Evolutionary conservation across 208 protist genomes (phyloP), one percentile per base, ranked within the genome.

Genomic region (Spongospora subterranea): DNA sequence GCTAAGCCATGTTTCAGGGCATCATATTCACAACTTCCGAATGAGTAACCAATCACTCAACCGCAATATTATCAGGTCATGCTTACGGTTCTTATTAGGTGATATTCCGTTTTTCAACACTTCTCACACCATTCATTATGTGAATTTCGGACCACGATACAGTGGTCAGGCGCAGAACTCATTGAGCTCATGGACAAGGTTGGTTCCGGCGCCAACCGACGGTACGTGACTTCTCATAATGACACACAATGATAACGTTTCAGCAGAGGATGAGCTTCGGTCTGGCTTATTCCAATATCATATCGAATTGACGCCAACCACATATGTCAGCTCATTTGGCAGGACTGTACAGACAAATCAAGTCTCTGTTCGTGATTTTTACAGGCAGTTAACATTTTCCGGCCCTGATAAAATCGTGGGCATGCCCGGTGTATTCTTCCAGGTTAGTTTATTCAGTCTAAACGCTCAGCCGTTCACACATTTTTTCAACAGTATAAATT

Each of bases 11-110:
- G 6, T 13, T 82, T 35, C 35, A 82, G 71, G 71, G 6, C 71
- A 82, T 35, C 71, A 82, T 82, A n/a, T 82, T 82, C 71, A 82
- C 71, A 82, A 82, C 71, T 82, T 82, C n/a, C n/a, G 71, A 6
- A 39, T 82, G n/a, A 82, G 71, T 82, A 45, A 20, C 6, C 6
- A 20, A 82, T 82, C n/a, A n/a, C n/a, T n/a, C n/a, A n/a, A 6
- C 35, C 6, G 17, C 17, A 17, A 43, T 43, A n/a, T 39, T 40
- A 6, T 39, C 71, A n/a, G 13, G 17, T n/a, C 35, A 6, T 82
- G 71, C 17, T 82, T 40, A 40, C n/a, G 6, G 13, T 35, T n/a
- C 24, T 60, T 60, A 24, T 60, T 35, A 82, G 71, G 71, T 35
- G 71, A 82, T 82, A 35, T 82, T 35, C 17, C 71, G 35, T 6